These are phyloP conservation scores for Mycena sp. DNA, from an alignment of 1,284 basidiomycete genomes.

Conservation along the genomic window DNA sequence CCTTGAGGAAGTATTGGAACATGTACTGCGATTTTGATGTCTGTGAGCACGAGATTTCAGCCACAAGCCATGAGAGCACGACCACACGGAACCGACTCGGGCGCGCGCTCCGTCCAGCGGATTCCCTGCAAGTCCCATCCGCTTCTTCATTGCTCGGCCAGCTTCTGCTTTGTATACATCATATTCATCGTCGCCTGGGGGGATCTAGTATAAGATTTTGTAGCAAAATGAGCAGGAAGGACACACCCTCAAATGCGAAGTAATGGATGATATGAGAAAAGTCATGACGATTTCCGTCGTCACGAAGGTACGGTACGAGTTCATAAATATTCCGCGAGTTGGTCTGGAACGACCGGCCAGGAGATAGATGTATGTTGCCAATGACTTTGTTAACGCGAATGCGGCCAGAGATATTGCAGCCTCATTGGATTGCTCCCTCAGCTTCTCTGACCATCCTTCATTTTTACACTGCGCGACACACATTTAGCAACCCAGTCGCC, in stretches of 20 bases:
- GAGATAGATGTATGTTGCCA: constrained; percentile 90
- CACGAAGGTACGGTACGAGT: constrained; percentile 93
- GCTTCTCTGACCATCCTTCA: constrained; percentile 95
- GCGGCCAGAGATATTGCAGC: constrained; percentile 92
- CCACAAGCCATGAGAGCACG: constrained; percentile 7
- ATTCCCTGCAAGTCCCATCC: constrained; percentile 79
- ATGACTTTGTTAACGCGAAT: constrained; percentile 98
- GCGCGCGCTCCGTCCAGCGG: constrained; percentile 82
- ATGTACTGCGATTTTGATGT: constrained; percentile 81
- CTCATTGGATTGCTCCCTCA: constrained; percentile 94
- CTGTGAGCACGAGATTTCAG: constrained; percentile 42
- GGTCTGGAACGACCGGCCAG: constrained; percentile 93
- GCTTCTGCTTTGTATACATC: constrained; percentile 69
- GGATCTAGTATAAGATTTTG: neutral
- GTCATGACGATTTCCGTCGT: constrained; percentile 89
- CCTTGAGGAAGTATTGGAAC: constrained; percentile 99
- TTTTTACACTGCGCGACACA: constrained; percentile 77
- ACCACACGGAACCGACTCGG: constrained; percentile 55
- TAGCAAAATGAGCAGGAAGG: neutral
- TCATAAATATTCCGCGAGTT: constrained; percentile 89
- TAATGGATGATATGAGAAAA: constrained; percentile 92
- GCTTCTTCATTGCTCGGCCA: constrained; percentile 76
- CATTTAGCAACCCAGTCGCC: too few species aligned
- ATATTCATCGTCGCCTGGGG: constrained; percentile 75
- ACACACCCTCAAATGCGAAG: constrained; percentile 78